Conservation (phyloP, 78 protist species). For the Cavenderia fasciculata region DNA sequence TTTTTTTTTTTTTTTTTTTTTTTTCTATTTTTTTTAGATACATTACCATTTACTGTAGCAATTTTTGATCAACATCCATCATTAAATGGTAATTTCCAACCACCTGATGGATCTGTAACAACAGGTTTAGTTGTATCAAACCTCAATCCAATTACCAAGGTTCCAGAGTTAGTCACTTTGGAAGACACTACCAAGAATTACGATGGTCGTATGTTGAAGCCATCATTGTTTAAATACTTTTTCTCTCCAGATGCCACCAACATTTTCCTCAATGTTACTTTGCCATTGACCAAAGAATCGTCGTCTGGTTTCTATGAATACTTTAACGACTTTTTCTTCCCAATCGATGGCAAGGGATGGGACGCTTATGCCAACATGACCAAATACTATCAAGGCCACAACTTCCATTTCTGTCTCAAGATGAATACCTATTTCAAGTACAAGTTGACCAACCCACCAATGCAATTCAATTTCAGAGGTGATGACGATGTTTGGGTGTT, state of each 20-base stretch:
- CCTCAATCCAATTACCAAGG: background rate
- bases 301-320: too few species aligned
- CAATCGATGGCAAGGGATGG: background rate
- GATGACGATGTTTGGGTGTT: slow-evolving; percentile 72
- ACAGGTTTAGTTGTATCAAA: background rate
- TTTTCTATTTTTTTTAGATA: background rate
- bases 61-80: background rate
- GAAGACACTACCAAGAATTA: background rate
- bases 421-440: background rate
- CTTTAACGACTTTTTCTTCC: too few species aligned
- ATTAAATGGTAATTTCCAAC: background rate
- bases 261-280: too few species aligned
- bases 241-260: too few species aligned
- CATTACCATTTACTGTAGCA: background rate
- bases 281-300: too few species aligned
- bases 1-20: too few species aligned
- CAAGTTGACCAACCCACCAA: background rate
- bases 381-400: too few species aligned
- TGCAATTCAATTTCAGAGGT: slow-evolving; percentile 56
- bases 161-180: background rate
- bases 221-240: background rate
- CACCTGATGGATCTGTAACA: background rate
- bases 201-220: background rate
- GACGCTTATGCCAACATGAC: too few species aligned
- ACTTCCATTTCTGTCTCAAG: slow-evolving; percentile 65